phyloP scores from a whole-genome alignment of 225 moss, liverwort and hornwort genomes.

The Pseudoscleropodium purum region DNA sequence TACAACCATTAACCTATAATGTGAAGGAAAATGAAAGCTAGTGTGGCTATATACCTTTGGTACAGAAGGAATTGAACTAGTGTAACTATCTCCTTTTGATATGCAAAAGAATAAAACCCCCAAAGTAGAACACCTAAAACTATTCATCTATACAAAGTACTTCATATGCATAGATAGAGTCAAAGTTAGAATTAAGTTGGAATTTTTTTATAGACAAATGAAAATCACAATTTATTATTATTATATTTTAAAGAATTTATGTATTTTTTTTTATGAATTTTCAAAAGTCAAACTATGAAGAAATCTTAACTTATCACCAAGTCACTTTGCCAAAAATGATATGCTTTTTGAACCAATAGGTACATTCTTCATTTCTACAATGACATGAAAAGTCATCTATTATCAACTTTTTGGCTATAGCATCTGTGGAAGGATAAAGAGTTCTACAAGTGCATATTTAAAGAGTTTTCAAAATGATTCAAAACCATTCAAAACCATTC shows the following conservation, averaged over 20 bases:
- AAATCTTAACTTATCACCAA: neutral
- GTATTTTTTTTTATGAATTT: too few species aligned
- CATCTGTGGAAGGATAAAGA: neutral
- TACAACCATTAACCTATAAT: too few species aligned
- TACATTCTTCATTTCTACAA: neutral
- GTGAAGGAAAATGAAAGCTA: neutral
- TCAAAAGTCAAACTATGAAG: neutral
- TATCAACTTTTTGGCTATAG: fast-evolving
- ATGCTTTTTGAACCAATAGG: neutral
- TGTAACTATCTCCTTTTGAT: neutral
- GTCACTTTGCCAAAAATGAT: neutral
- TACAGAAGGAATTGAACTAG: neutral
- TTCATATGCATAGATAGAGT: neutral
- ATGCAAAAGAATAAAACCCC: neutral
- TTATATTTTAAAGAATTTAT: neutral
- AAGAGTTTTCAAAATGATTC: fast-evolving
- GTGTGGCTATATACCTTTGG: neutral
- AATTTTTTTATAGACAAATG: neutral
- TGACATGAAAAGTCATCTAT: fast-evolving
- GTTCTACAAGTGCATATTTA: neutral
- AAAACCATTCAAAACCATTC: neutral
- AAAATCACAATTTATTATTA: neutral
- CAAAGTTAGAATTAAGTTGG: neutral
- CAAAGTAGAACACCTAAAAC: neutral
- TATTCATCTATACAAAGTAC: neutral